These are phyloP conservation scores for Gossypium thurberi DNA, from an alignment of 345 rosid genomes.

Conservation along the genomic window DNA sequence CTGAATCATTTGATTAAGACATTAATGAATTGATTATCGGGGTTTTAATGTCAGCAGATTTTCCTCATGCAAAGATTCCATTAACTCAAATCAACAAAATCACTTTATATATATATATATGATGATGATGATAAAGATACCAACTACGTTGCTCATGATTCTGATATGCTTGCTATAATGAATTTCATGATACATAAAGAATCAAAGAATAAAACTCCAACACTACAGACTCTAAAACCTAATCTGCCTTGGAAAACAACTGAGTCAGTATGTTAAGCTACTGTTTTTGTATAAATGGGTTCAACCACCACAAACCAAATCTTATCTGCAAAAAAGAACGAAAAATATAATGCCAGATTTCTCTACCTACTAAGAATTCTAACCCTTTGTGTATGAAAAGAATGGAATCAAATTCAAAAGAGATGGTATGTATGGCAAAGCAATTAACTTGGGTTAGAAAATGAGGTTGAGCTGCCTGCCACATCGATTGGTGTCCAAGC, in stretches of 20 bases:
- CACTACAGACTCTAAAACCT: neutral
- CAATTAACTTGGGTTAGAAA: constrained; percentile 40
- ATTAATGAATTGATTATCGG: too few species aligned
- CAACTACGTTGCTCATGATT: too few species aligned
- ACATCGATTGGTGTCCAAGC: constrained; percentile 62
- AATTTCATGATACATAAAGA: constrained; percentile 13
- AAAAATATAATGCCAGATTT: constrained; percentile 37
- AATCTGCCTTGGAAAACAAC: neutral
- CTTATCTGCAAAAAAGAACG: constrained; percentile 44
- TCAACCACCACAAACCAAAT: too few species aligned
- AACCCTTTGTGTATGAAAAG: constrained; percentile 11
- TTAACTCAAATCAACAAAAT: too few species aligned
- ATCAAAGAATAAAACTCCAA: constrained; percentile 7
- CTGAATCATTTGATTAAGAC: too few species aligned
- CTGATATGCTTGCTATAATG: neutral
- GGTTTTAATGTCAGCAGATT: too few species aligned
- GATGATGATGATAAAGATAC: too few species aligned
- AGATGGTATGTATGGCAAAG: constrained; percentile 12
- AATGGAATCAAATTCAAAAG: neutral
- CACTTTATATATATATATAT: too few species aligned
- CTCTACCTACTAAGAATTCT: constrained; percentile 38
- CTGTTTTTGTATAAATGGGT: neutral
- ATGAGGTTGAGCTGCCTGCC: constrained; percentile 60
- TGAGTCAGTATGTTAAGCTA: neutral
- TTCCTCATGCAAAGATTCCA: too few species aligned